phyloP scores from a whole-genome alignment of 331 rosid species.

The Quercus lobata region DNA sequence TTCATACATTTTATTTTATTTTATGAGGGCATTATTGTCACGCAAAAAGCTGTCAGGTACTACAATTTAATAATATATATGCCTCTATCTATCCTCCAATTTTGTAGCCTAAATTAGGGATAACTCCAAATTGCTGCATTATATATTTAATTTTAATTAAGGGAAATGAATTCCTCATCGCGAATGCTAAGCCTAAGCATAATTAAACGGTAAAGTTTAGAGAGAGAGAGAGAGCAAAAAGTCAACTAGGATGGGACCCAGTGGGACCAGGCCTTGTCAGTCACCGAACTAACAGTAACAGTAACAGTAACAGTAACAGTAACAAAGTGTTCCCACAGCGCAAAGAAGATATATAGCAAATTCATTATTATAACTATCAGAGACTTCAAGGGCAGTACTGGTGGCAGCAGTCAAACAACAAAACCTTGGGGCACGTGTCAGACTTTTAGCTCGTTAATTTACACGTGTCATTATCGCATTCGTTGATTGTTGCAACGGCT shows the following conservation, averaged over 20 bases:
- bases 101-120: too few relatives aligned
- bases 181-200: too few relatives aligned
- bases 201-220: not conserved
- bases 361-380: too few relatives aligned
- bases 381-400: too few relatives aligned
- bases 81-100: too few relatives aligned
- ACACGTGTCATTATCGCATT: constrained; percentile 4
- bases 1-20: too few relatives aligned
- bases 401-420: constrained; percentile 34
- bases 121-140: too few relatives aligned
- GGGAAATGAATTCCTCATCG: too few relatives aligned
- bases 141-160: too few relatives aligned
- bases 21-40: too few relatives aligned
- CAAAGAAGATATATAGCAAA: not conserved
- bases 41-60: too few relatives aligned
- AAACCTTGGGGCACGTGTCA: constrained; percentile 37
- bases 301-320: not conserved
- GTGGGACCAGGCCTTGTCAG: constrained; percentile 3
- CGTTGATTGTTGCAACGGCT: constrained; percentile 28
- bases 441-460: not conserved
- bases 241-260: constrained; percentile 50
- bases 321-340: constrained; percentile 18
- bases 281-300: constrained; percentile 8
- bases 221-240: not conserved
- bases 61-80: too few relatives aligned